Percentiles rank a stretch among this genome's conserved stretches.
These are phyloP conservation scores for Paracorniculantispora psalliotae DNA, from an alignment of 2,329 filamentous ascomycete genomes.

Conservation along the genomic window DNA sequence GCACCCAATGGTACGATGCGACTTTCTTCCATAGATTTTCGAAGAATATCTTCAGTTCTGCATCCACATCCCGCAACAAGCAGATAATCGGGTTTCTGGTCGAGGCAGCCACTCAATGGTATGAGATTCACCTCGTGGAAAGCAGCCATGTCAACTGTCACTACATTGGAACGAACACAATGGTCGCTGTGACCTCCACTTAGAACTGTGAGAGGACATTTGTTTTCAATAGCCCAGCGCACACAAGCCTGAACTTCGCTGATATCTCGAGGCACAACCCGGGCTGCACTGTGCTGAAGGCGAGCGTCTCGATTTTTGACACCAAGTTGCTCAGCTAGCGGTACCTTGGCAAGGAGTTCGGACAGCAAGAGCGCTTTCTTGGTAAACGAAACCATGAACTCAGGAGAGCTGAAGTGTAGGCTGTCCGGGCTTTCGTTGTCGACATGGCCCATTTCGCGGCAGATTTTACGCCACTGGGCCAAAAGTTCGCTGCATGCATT, in stretches of 20 bases:
- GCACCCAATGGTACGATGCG: constrained; percentile 55
- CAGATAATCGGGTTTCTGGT: constrained; percentile 25
- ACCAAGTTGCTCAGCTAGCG: constrained; percentile 22
- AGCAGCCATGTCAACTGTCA: constrained; percentile 53
- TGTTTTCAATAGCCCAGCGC: constrained; percentile 48
- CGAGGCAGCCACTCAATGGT: constrained; percentile 16
- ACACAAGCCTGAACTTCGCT: constrained; percentile 52
- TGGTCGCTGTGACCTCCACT: constrained; percentile 58
- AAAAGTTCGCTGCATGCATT: constrained; percentile 28
- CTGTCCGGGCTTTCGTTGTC: constrained; percentile 30
- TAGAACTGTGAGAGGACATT: constrained; percentile 43
- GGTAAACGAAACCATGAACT: constrained; percentile 48
- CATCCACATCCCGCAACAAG: constrained; percentile 51
- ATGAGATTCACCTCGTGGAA: constrained; percentile 48
- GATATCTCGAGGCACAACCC: constrained; percentile 42
- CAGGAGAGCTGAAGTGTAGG: constrained; percentile 45
- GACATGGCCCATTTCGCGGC: constrained; percentile 40
- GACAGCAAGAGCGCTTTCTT: constrained; percentile 37
- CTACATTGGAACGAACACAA: constrained; percentile 47
- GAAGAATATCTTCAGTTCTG: constrained; percentile 50
- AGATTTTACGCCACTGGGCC: constrained; percentile 44
- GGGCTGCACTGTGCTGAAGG: constrained; percentile 35
- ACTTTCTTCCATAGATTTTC: constrained; percentile 38
- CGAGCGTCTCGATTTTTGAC: constrained; percentile 51
- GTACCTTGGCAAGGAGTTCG: constrained; percentile 39